A percentile compares a stretch with the other conserved stretches of the same genome.
Conservation (phyloP, 2,329 filamentous ascomycete genomes). For the Cucurbitaria berberidis region DNA sequence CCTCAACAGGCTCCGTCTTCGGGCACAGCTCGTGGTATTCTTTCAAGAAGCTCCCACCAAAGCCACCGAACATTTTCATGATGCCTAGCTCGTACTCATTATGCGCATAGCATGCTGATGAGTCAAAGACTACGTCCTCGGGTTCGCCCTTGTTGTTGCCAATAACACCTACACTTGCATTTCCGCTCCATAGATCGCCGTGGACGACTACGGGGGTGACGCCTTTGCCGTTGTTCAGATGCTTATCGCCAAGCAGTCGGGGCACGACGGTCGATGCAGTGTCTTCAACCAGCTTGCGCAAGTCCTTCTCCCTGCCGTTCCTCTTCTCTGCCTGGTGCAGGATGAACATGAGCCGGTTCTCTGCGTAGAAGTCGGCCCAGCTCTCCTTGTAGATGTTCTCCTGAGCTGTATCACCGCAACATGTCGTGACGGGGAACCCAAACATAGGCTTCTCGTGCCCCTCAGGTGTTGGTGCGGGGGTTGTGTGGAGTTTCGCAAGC, state of each 20-base stretch:
- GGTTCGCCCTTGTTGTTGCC: constrained; percentile 61
- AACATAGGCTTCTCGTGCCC: constrained; percentile 69
- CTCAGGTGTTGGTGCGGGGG: constrained; percentile 69
- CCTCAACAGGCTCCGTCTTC: constrained; percentile 77
- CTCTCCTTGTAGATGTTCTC: constrained; percentile 74
- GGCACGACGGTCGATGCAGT: constrained; percentile 73
- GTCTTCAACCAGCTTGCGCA: constrained; percentile 68
- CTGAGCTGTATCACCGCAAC: constrained; percentile 84
- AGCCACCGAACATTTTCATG: constrained; percentile 96
- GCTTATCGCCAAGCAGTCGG: constrained; percentile 71
- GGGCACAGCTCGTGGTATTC: constrained; percentile 79
- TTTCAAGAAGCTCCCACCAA: constrained; percentile 71
- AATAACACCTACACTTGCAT: constrained; percentile 72
- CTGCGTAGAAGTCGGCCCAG: constrained; percentile 87
- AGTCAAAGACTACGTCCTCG: constrained; percentile 84
- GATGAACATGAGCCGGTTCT: constrained; percentile 74
- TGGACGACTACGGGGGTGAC: constrained; percentile 83
- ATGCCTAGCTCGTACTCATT: constrained; percentile 91
- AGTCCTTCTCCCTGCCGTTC: constrained; percentile 69
- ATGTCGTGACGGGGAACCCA: constrained; percentile 84
- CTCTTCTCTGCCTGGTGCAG: constrained; percentile 61
- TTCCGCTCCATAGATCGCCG: constrained; percentile 93
- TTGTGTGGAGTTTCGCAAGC: constrained; percentile 78
- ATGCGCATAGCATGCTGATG: constrained; percentile 82
- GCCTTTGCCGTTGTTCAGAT: constrained; percentile 65